Evolutionary conservation across 2,329 filamentous ascomycete genomes (phyloP), one percentile per base, ranked within the genome.

Genomic region (Venturia oleaginea): DNA sequence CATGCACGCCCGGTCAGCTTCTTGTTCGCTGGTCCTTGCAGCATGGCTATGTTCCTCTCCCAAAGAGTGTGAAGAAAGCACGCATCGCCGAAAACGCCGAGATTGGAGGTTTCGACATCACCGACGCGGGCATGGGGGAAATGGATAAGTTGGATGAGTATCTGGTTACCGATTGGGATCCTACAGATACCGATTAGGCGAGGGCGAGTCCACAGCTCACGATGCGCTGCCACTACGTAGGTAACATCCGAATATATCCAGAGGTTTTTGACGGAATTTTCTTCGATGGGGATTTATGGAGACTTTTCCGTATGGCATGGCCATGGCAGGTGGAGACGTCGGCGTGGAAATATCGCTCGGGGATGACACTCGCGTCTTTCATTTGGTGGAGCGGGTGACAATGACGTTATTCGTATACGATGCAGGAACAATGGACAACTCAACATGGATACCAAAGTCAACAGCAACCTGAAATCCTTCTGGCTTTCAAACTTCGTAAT

Each of bases 21-120:
- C 77, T 94, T 72, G 81, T 95, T 59, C 83, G 89, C 64, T 94
- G 90, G 90, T 87, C 85, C 64, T 75, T 93, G 67, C 90, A 94
- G 73, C 84, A 91, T 71, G 85, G 84, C 42, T 87, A 86, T 69
- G 83, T 91, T 55, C 85, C 87, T 4, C 76, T 92, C 67, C 89
- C 89, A 4, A 92, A 94, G 80, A 91, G 87, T 72, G 79, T 83
- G 27, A 83, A 78, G 65, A 79, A 79, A 70, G 80, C 83, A 60
- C 80, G 89, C 32, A 86, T 92, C 64, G 68, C 82, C 4, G 83
- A 86, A 71, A 92, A 92, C 71, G 84, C 80, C 3, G 74, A 84
- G 43, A 79, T 91, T 15, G 82, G 80, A 1, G 76, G 77, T 0
- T 86, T 90, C 67, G 79, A 81, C 63, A 86, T 92, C 62, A 80